Percentiles rank a stretch among this genome's conserved stretches.
These are phyloP conservation scores for Schizothecium vesticola DNA, from an alignment of 495 filamentous ascomycete species.

Conservation along the genomic window DNA sequence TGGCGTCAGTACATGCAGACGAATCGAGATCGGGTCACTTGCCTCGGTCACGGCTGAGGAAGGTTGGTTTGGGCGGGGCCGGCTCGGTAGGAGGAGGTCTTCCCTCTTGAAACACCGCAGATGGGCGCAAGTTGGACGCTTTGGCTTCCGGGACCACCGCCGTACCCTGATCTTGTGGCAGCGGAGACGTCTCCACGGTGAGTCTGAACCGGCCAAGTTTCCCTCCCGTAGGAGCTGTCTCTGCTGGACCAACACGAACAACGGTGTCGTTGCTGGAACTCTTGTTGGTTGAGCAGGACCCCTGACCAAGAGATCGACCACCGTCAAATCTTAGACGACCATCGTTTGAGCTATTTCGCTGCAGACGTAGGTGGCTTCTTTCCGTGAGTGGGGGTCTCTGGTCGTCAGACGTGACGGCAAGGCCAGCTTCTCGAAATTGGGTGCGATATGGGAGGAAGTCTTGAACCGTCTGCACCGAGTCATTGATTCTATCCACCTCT, in stretches of 20 bases:
- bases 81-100: slow-evolving; percentile 17
- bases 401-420: slow-evolving; percentile 45
- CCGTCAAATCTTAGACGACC: slow-evolving; percentile 7
- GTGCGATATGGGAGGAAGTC: slow-evolving; percentile 41
- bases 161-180: background rate
- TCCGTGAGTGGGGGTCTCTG: slow-evolving; percentile 21
- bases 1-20: background rate
- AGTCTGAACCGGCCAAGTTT: background rate
- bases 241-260: slow-evolving; percentile 5
- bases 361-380: background rate
- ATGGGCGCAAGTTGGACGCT: slow-evolving; percentile 5
- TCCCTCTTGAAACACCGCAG: slow-evolving; percentile 7
- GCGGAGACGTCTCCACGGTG: background rate
- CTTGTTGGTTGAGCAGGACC: slow-evolving; percentile 2
- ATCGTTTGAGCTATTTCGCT: background rate
- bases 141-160: background rate
- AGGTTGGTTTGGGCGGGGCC: background rate
- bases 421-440: slow-evolving; percentile 42
- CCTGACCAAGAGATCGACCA: background rate
- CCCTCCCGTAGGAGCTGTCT: background rate
- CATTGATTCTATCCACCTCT: slow-evolving; percentile 23
- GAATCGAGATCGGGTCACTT: background rate
- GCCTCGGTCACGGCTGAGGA: background rate
- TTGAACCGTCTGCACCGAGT: slow-evolving; percentile 41
- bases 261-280: slow-evolving; percentile 16